Base-by-base conservation (phyloP, 192 early-diverging fungal genomes). In the Entomortierella chlamydospora region DNA sequence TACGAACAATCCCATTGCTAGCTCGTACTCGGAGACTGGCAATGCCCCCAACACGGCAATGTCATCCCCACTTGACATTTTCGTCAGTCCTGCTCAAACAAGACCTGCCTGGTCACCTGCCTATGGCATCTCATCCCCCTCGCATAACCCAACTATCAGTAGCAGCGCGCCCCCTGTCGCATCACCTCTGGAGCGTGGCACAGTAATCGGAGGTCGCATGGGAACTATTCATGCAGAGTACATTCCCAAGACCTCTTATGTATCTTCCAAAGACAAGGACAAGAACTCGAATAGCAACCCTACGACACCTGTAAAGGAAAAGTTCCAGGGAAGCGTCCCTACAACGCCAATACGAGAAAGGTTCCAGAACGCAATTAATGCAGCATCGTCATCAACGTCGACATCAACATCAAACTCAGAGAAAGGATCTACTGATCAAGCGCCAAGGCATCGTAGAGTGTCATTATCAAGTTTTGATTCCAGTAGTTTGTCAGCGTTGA, bases 391-490 rank as follows among this genome's bases (percentile, higher is more conserved):
- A 47, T 3, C 64, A 55, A 22, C n/a, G 29, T 42, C 65, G 20
- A 31, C 25, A 45, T 30, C 51, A 53, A 10, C 25, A 17, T 11
- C 58, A 13, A 50, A 42, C 25, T 29, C 52, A 28, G 57, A 61
- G 2, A 49, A 55, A 50, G 56, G 30, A 50, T 39, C 34, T 20
- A 6, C 29, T 7, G 51, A 55, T 20, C 60, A 50, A 15, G 33
- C 31, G n/a, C 39, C 55, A 4, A 41, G 62, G 30, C 30, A 23
- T 28, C 74, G 74, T 11, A 53, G 74, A 25, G 68, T 79, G 1
- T 79, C 74, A 6, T 54, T 79, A 13, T 57, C 74, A 9, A 70
- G 62, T 25, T 79, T 79, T 55, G 74, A 79, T 60, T 55, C 68
- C 9, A 70, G 59, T 45, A 70, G 67, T 29, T 41, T 79, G 7